These are phyloP conservation scores for Fistulinella cinereoalba DNA, from an alignment of 1,284 basidiomycete genomes.

Conservation along the genomic window DNA sequence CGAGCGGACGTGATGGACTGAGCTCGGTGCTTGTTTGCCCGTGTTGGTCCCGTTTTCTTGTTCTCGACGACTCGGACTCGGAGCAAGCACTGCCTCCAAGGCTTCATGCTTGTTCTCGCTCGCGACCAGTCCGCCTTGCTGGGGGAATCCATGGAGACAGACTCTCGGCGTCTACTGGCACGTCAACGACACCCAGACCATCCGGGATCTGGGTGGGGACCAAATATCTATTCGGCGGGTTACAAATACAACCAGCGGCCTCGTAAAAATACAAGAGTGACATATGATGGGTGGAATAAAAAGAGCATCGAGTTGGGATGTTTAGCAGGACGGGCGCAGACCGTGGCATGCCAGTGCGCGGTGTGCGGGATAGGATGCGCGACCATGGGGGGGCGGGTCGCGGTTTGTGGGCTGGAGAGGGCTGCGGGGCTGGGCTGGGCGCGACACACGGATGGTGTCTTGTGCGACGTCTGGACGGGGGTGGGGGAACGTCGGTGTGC, in stretches of 20 bases:
- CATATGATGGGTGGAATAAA: conserved; percentile 22
- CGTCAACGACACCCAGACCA: too few species aligned
- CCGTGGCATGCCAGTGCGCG: conserved; percentile 13
- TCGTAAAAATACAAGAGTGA: conserved; percentile 30
- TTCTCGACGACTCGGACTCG: background rate
- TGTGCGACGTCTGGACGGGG: conserved; percentile 19
- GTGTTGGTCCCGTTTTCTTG: conserved; percentile 20
- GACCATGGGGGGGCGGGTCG: conserved; percentile 7
- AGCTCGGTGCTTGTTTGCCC: conserved; percentile 22
- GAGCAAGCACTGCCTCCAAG: background rate
- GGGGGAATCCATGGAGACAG: too few species aligned
- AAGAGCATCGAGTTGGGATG: conserved; percentile 17
- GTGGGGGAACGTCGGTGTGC: conserved; percentile 24
- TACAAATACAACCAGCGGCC: conserved; percentile 23
- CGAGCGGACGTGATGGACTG: too few species aligned
- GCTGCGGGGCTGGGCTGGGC: conserved; percentile 13
- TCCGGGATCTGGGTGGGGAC: too few species aligned
- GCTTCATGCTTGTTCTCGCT: background rate
- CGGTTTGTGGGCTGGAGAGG: conserved; percentile 30
- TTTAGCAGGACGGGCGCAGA: conserved; percentile 8
- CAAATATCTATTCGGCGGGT: too few species aligned
- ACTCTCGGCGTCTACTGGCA: too few species aligned
- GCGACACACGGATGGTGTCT: conserved; percentile 40
- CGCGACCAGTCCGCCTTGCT: too few species aligned
- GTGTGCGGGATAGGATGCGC: conserved; percentile 6